Evolutionary conservation across 1,139 yeast genomes (phyloP), one percentile per base, ranked within the genome.

Genomic region (Pneumocystis wakefieldiae): DNA sequence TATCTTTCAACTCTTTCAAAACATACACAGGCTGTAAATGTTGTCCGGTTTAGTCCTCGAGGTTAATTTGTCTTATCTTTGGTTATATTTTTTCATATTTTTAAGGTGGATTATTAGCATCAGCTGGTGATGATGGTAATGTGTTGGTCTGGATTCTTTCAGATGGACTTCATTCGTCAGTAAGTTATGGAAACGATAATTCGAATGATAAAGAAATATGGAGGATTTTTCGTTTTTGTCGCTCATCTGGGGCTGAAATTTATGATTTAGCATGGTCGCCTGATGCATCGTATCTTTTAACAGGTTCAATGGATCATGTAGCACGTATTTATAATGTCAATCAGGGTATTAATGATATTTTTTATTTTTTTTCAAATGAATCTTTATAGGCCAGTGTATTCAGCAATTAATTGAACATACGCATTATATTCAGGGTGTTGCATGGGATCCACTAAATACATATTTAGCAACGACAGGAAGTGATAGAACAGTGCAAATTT

Each of bases 241-340:
- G 90, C 61, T 78, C 85, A 1, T 77, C 83, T 2, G 66, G 67
- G 17, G 80, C 92, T 28, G 98, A 92, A 72, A 84, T 92, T 24
- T 90, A 91, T 73, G 98, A 92, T 72, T 73, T 92, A 2, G 81
- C 87, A 15, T 92, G 98, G 98, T 86, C 95, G 1, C 96, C 97
- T 0, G 86, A 86, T 70, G 83, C 86, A 0, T 78, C 77, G 64
- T 85, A 80, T 71, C 77, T 92, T 32, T 83, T 87, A n/a, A 83
- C 94, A 1, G 98, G 96, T 0, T 85, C 95, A 12, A 89, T 92
- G 89, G 97, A 92, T 73, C 89, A 90, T 69, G 78, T 83, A 12
- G 81, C 91, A 5, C 77, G 96, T 59, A 79, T 92, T 0, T 88
- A 85, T 71, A 79, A 80, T 67, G 81, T 81, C 1, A 69, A 74